Conservation (phyloP, 805 yeast species). For the Candida qinlingensis region DNA sequence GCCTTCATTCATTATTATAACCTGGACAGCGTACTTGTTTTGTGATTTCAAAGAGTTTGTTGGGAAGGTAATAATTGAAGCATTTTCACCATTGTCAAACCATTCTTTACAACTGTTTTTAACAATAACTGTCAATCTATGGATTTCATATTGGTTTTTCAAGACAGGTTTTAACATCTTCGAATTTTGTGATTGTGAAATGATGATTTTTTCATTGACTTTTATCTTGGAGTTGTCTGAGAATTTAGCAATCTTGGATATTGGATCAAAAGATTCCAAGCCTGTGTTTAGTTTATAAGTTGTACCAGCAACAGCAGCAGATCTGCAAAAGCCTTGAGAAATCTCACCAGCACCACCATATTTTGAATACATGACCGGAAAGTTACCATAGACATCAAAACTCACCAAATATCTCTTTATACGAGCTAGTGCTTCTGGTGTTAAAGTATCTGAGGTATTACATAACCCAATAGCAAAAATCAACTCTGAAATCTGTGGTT, state of each 20-base stretch:
- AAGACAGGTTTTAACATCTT: conserved; percentile 36
- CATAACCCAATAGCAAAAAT: conserved; percentile 84
- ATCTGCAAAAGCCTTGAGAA: conserved; percentile 93
- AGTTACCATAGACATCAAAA: conserved; percentile 87
- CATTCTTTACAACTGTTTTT: conserved; percentile 86
- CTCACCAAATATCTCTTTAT: conserved; percentile 80
- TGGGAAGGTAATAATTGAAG: conserved; percentile 90
- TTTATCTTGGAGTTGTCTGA: conserved; percentile 70
- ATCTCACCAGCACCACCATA: conserved; percentile 96
- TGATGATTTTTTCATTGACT: conserved; percentile 73
- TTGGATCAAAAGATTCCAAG: conserved; percentile 60
- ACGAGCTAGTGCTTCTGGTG: conserved; percentile 72
- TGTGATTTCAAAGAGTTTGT: conserved; percentile 63
- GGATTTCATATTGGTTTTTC: conserved; percentile 48
- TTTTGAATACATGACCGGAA: conserved; percentile 88
- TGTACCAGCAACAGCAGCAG: conserved; percentile 97
- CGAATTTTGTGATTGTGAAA: conserved; percentile 67
- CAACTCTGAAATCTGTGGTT: conserved; percentile 75
- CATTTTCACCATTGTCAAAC: conserved; percentile 80
- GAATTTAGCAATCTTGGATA: conserved; percentile 60
- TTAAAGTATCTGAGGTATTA: conserved; percentile 50
- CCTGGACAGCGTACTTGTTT: conserved; percentile 77
- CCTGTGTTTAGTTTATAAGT: conserved; percentile 79
- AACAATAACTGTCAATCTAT: conserved; percentile 77
- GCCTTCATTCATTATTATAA: conserved; percentile 79